Evolutionary conservation across 2,329 filamentous ascomycete species (phyloP), one percentile per base, ranked within the genome.

Genomic region (Colletotrichum phormii): DNA sequence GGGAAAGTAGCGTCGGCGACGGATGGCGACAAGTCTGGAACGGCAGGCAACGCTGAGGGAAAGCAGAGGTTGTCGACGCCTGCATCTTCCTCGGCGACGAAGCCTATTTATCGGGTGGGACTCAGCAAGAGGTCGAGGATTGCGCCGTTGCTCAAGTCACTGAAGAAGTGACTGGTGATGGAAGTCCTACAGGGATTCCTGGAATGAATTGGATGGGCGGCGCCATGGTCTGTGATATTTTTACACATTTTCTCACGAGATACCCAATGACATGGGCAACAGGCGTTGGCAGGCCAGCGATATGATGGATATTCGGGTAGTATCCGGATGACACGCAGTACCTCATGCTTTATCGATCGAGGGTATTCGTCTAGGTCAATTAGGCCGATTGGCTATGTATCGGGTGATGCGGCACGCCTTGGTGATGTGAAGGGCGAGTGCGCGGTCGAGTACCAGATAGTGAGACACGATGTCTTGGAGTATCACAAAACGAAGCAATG

Each of bases 71-170:
- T 60, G 65, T 18, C 37, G 58, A 54, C 71, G 42, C 54, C 57
- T 18, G 57, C 64, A 64, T 64, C 73, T 54, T 68, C 72, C 15
- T 76, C 76, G 65, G 75, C 69, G 6, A 75, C 77, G 15, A 87
- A 85, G 73, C 85, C 86, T 18, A 74, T 83, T 18, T 87, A 86
- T 74, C 82, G 87, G 18, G 86, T 89, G 66, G 87, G 87, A 3
- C 78, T 89, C 75, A 89, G 87, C 80, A 88, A 84, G 78, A 82
- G 79, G 76, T 83, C 83, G 22, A 82, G 85, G 70, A 88, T 89
- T 72, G 86, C 87, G 46, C 86, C 87, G 33, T 77, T 89, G 65
- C 79, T 89, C 31, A 89, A 89, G 78, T 82, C 82, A 26, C 75
- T 89, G 65, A 84, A 82, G 67, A 88, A 88, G 76, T 73, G 60